Percentiles rank a stretch among this genome's conserved stretches.
Evolutionary conservation across 169 alveolate genomes (phyloP).

Genomic region (Eimeria brunetti): DNA sequence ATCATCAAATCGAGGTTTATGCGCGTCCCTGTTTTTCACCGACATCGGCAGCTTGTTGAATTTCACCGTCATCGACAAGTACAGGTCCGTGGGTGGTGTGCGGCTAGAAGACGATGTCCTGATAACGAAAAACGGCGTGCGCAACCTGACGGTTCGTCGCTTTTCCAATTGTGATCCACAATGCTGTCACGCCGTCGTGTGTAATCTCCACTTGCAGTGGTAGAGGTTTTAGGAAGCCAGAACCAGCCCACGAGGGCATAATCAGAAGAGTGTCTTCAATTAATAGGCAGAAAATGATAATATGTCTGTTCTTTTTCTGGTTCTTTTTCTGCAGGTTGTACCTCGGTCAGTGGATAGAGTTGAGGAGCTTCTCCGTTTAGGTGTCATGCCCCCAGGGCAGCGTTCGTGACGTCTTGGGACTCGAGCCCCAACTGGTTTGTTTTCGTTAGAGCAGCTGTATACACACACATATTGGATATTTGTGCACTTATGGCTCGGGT

Average conservation of each 20-base stretch:
- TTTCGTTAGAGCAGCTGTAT: not conserved
- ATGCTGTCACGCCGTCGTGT: not conserved
- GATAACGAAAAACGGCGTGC: constrained; percentile 88
- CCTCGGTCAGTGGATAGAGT: constrained; percentile 71
- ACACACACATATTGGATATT: not conserved
- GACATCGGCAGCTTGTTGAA: constrained; percentile 59
- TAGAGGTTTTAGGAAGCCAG: not conserved
- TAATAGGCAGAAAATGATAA: not conserved
- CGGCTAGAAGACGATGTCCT: constrained; percentile 93
- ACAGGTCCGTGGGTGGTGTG: constrained; percentile 91
- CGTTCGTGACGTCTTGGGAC: not conserved
- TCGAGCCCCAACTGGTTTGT: not conserved
- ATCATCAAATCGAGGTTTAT: not conserved
- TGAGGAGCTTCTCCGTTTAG: constrained; percentile 65
- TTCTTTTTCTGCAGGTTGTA: constrained; percentile 56
- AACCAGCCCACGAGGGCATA: not conserved
- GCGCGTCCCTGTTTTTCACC: not conserved
- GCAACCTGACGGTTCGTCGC: constrained; percentile 83
- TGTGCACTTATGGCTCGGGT: not conserved
- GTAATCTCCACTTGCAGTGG: not conserved
- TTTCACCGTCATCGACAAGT: constrained; percentile 85
- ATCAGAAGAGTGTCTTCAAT: not conserved
- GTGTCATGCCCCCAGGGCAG: constrained; percentile 4
- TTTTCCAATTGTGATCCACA: not conserved
- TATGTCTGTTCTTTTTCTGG: not conserved